Base-by-base conservation (phyloP, 768 basidiomycete species). In the Suillus discolor region DNA sequence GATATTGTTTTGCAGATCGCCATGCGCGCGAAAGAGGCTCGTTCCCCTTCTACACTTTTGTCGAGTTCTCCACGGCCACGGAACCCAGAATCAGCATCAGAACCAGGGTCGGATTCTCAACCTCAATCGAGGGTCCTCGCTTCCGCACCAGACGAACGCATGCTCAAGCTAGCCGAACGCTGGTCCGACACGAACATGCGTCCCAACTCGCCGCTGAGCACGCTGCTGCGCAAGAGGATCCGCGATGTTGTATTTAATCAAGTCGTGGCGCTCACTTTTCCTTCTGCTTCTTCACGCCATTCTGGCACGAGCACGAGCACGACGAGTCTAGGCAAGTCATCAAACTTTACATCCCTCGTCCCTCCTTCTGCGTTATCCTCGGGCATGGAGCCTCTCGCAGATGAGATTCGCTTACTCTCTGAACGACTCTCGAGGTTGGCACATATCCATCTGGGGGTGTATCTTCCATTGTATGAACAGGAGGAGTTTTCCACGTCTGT, bases 1-100 rank as follows among this genome's bases (percentile, higher is more conserved):
- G 89, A 88, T 68, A 83, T 94, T 65, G 85, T 90, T 23, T 78
- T 95, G 61, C 94, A 96, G 74, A 80, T 95, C 57, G 89, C 90
- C 6, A 85, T 84, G 73, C 86, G 90, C 51, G 91, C 90, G 25
- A 83, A 81, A 55, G 83, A 86, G 66, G 78, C 81, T 18, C 77
- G 76, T 39, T 39, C 68, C 13, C 42, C 65, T 34, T 53, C 51
- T 16, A 53, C 51, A 18, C 51, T 23, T 51, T 51, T 15, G 25
- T 28, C 51, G 51, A 31, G 25, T 28, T 51, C 15, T 13, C 49
- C 49, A 51, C 23, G 23, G 51, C 25, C 25, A 9, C 51, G 4
- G 15, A 51, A 18, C 51, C 51, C 16, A 51, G 47, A 49, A 23
- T 49, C 47, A 25, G 23, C 23, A 49, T 49, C 47, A 15, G 51